Base-by-base conservation (phyloP, 1,139 yeast genomes). In the Geotrichum aggregatum region DNA sequence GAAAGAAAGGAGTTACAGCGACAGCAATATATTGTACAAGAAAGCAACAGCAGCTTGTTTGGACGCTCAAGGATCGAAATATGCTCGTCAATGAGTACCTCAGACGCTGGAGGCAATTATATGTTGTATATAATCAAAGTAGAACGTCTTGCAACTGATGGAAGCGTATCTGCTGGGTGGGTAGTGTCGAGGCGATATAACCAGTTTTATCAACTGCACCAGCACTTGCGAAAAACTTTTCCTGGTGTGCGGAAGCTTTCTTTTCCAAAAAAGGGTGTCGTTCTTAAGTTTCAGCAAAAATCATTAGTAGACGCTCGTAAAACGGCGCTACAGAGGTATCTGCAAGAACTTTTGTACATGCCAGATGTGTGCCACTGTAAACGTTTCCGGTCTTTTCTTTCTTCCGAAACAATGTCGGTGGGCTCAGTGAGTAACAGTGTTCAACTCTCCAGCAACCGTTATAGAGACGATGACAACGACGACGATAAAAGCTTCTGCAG, bases 21-120 rank as follows among this genome's bases (percentile, higher is more conserved):
- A 54, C 95, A 87, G 59, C 96, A 87, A 63, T 83, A 83, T 59
- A 78, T 84, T 50, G 88, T 88, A 0, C 95, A 87, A 63, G 95
- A 87, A 58, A 84, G 80, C 61, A 92, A 87, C 49, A 86, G 84
- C 64, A 83, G 89, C 60, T 73, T 91, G 52, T 88, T 71, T 64
- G 88, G 87, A 1, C 82, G 84, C 58, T 82, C 95, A 0, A 70
- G 74, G 35, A 80, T 87, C 1, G 68, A 74, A 8, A 86, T 89
- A 36, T 85, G 80, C 52, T 80, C 91, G 0, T 84, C 80, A 63
- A 76, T 85, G 24, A 78, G 77, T 52, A 67, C 60, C 52, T 65
- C 67, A 2, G 76, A 76, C 47, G 82, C 73, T 38, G 84, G 85
- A 0, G 8, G 50, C 40, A 76, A 75, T 51, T 84, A 78, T 56